Evolutionary conservation across 805 yeast species (phyloP).

Genomic region (Candida saitoana): DNA sequence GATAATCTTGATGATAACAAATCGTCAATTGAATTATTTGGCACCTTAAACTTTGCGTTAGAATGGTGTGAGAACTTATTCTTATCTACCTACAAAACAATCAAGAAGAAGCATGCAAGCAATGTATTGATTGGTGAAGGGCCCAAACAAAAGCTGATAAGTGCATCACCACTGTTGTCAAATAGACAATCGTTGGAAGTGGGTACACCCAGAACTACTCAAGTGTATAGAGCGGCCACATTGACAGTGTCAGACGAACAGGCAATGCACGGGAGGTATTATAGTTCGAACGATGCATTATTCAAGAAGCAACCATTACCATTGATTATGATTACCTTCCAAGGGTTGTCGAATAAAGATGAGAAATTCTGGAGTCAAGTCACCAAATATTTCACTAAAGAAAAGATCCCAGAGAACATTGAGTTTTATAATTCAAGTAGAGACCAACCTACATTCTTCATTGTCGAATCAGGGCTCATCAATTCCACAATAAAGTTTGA

Average conservation of each 20-base stretch:
- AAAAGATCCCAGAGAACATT: conserved; percentile 42
- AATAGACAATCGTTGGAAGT: conserved; percentile 6
- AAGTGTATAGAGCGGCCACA: conserved; percentile 50
- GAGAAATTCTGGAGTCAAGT: conserved; percentile 60
- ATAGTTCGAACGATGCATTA: conserved; percentile 31
- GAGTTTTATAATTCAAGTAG: conserved; percentile 44
- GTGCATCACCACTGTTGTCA: conserved; percentile 6
- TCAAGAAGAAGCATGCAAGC: conserved; percentile 17
- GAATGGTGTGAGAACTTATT: conserved; percentile 98
- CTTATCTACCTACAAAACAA: conserved; percentile 53
- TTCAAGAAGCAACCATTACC: conserved; percentile 55
- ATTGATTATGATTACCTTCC: conserved; percentile 59
- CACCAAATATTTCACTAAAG: conserved; percentile 50
- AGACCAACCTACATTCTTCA: conserved; percentile 50
- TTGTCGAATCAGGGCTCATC: conserved; percentile 47
- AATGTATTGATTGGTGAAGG: conserved; percentile 1
- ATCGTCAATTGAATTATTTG: conserved; percentile 56
- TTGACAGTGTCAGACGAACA: conserved; percentile 42
- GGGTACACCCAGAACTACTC: conserved; percentile 49
- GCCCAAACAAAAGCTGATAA: conserved; percentile 2
- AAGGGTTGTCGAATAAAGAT: conserved; percentile 49
- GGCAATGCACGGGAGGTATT: conserved; percentile 45
- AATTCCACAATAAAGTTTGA: conserved; percentile 36
- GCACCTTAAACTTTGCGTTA: conserved; percentile 77
- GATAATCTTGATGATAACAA: conserved; percentile 38